Evolutionary conservation across 2,329 filamentous ascomycete species (phyloP).

Genomic region (Periconia macrospinosa): DNA sequence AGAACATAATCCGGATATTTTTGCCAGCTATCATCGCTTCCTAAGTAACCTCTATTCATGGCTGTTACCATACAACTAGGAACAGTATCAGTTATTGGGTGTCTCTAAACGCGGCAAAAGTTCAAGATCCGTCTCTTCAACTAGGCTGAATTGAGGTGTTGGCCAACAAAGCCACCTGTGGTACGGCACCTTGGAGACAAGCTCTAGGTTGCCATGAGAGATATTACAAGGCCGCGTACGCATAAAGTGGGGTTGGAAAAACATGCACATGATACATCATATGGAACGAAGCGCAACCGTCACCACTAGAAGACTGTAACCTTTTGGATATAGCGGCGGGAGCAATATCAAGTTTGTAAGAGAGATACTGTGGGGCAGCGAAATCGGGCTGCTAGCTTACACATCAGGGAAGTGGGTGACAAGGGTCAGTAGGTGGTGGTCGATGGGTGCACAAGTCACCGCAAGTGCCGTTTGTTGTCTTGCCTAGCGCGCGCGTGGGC

Average conservation of each 20-base stretch:
- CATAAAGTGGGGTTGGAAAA: not conserved
- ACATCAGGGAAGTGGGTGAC: not conserved
- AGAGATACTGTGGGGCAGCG: not conserved
- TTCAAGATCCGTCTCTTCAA: no score
- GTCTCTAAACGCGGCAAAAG: no score
- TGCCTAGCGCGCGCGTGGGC: conserved; percentile 1
- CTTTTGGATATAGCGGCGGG: not conserved
- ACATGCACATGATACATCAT: not conserved
- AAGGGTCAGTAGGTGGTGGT: not conserved
- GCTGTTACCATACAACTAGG: no score
- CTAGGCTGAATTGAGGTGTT: no score
- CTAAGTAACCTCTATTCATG: no score
- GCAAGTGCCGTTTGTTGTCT: not conserved
- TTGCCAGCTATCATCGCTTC: no score
- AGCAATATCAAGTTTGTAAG: not conserved
- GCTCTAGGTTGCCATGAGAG: no score
- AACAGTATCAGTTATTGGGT: no score
- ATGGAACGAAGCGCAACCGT: not conserved
- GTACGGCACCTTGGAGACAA: no score
- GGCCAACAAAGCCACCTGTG: no score
- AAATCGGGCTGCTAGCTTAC: not conserved
- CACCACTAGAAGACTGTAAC: not conserved
- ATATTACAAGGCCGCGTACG: not conserved
- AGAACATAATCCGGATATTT: no score
- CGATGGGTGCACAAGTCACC: not conserved